Evolutionary conservation across 2,329 filamentous ascomycete species (phyloP), one percentile per base, ranked within the genome.

Genomic region (Aureobasidium sp.): DNA sequence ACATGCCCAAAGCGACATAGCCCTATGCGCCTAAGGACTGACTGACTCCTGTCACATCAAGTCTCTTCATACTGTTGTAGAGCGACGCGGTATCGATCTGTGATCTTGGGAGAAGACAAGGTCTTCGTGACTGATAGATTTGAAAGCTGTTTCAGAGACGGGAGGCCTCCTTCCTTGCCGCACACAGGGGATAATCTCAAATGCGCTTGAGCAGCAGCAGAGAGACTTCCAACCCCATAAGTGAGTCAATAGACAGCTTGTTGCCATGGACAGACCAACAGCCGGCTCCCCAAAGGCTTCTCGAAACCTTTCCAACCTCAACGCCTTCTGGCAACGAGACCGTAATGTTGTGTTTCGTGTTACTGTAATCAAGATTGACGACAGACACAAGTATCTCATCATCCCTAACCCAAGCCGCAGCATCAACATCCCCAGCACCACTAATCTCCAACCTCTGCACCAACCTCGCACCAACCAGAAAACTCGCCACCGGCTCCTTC

Each of bases 361-460:
- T 61, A 9, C 48, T 63, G 59, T 75, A 74, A 39, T 72, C 67
- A 16, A 71, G 61, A 66, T 74, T 74, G n/a, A 76, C 70, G 34
- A 79, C 63, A 36, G 73, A 73, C 45, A 79, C 65, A 54, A 79
- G 66, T 65, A 77, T 70, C 63, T 68, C 68, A 0, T 66, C 61
- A 5, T 67, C 73, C 5, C 69, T 59, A 8, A 71, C 68, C 78
- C 78, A 81, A 1, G 70, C 72, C 47, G 73, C 71, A 27, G 70
- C 77, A 72, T 81, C 77, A 3, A 78, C 62, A 27, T 69, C 62
- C 7, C 55, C 50, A n/a, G 66, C 66, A 1, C 67, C 69, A 4
- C 32, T 48, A 3, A 72, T 68, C 6, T 16, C 30, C 57, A 77
- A 55, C 11, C 9, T 16, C 3, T 59, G 36, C 37, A 49, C 52